phyloP scores from a whole-genome alignment of 1,139 yeast genomes.

The Candida sp. region DNA sequence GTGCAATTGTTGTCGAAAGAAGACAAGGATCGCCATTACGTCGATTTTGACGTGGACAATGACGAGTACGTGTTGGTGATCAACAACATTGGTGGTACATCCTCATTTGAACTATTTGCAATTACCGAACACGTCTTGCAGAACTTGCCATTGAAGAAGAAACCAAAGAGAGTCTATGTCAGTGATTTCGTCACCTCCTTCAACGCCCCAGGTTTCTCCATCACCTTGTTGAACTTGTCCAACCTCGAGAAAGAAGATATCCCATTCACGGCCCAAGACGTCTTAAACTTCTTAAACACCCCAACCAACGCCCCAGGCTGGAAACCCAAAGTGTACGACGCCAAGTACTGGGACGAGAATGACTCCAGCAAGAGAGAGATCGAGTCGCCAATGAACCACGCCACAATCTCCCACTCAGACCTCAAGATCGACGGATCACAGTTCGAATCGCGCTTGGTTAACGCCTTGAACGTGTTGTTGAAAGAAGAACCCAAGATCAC shows the following conservation, averaged over 20 bases:
- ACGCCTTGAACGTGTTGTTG: conserved; percentile 55
- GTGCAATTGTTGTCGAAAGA: conserved; percentile 53
- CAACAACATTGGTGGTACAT: conserved; percentile 88
- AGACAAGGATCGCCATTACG: conserved; percentile 75
- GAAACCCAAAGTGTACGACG: conserved; percentile 50
- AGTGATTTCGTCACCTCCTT: conserved; percentile 87
- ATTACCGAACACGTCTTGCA: conserved; percentile 55
- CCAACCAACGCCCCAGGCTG: conserved; percentile 86
- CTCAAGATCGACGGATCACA: conserved; percentile 45
- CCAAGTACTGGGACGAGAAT: conserved; percentile 28
- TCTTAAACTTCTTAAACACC: conserved; percentile 60
- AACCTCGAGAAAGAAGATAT: conserved; percentile 39
- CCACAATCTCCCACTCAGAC: conserved; percentile 26
- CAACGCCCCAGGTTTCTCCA: conserved; percentile 88
- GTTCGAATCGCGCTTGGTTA: conserved; percentile 41
- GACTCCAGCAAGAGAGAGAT: conserved; percentile 14
- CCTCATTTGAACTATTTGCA: conserved; percentile 73
- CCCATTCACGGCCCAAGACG: conserved; percentile 25
- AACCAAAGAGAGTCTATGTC: conserved; percentile 67
- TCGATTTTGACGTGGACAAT: conserved; percentile 53
- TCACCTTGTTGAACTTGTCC: conserved; percentile 73
- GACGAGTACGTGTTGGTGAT: conserved; percentile 75
- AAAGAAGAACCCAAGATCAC: conserved; percentile 82
- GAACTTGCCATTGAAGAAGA: conserved; percentile 51
- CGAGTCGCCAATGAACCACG: conserved; percentile 38